A percentile compares a stretch with the other conserved stretches of the same genome.
These are phyloP conservation scores for Monosporozyma aquatica DNA, from an alignment of 805 yeast genomes.

Conservation along the genomic window DNA sequence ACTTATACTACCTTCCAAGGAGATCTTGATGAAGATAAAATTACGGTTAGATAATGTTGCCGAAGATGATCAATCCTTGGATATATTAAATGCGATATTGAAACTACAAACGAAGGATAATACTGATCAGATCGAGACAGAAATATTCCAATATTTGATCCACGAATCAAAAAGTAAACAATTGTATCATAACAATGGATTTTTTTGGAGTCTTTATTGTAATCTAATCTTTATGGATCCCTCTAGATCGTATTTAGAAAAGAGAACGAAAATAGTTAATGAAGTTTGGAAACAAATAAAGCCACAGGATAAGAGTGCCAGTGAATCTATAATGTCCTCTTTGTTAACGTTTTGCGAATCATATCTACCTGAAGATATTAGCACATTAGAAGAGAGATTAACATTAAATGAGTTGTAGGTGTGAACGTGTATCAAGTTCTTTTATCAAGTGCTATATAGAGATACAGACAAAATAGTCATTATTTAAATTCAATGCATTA, in stretches of 20 bases:
- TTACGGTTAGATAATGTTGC: conserved; percentile 14
- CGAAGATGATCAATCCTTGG: conserved; percentile 13
- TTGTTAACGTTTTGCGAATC: conserved; percentile 16
- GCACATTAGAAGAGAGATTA: conserved; percentile 12
- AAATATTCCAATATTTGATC: conserved; percentile 18
- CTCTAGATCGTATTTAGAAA: conserved; percentile 19
- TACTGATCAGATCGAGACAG: conserved; percentile 14
- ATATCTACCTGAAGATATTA: conserved; percentile 26
- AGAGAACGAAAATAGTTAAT: conserved; percentile 16
- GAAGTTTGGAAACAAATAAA: conserved; percentile 17
- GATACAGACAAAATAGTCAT: no score
- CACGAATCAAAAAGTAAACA: conserved; percentile 9
- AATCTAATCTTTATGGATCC: conserved; percentile 21
- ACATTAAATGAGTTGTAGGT: background rate
- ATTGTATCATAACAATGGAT: conserved; percentile 16
- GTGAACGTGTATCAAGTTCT: no score
- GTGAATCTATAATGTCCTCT: background rate
- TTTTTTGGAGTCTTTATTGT: conserved; percentile 26
- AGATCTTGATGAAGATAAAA: conserved; percentile 12
- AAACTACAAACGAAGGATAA: conserved; percentile 21
- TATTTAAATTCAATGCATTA: background rate
- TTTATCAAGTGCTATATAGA: no score
- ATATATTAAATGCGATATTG: conserved; percentile 15
- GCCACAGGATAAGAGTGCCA: conserved; percentile 5
- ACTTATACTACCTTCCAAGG: no score